phyloP scores from a whole-genome alignment of 805 yeast genomes.

The Ogataea pignaliae region DNA sequence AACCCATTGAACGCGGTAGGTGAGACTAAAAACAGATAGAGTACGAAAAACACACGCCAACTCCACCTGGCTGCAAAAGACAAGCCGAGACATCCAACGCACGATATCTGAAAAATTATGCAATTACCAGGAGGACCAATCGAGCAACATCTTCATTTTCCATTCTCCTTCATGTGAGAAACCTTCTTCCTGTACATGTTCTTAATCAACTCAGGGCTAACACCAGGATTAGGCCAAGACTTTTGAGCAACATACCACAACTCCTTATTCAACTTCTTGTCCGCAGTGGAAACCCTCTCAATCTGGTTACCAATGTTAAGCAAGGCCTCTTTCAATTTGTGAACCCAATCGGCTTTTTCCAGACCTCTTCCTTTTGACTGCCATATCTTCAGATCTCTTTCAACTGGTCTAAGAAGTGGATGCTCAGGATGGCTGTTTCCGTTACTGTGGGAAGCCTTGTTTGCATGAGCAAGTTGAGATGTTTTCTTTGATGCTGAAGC shows the following conservation, averaged over 20 bases:
- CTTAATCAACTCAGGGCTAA: conserved; percentile 26
- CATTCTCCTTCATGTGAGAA: too few relatives aligned
- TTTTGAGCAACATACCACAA: conserved; percentile 29
- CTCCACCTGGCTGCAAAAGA: too few relatives aligned
- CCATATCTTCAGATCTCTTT: conserved; percentile 27
- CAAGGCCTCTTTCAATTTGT: conserved; percentile 25
- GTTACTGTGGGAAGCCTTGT: background rate
- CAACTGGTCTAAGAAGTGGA: conserved; percentile 25
- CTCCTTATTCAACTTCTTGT: conserved; percentile 20
- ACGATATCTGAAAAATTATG: background rate
- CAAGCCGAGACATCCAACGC: too few relatives aligned
- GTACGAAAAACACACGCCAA: too few relatives aligned
- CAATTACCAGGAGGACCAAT: background rate
- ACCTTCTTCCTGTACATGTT: conserved; percentile 30
- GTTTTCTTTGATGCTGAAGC: conserved; percentile 1
- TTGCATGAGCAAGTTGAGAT: conserved; percentile 10
- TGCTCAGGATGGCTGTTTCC: conserved; percentile 7
- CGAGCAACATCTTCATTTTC: too few relatives aligned
- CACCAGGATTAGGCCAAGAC: conserved; percentile 33
- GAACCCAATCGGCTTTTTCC: conserved; percentile 30
- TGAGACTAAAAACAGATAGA: too few relatives aligned
- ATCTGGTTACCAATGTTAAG: conserved; percentile 29
- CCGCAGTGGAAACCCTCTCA: conserved; percentile 20
- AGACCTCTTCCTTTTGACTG: conserved; percentile 29
- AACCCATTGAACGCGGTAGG: too few relatives aligned